Evolutionary conservation across 805 yeast genomes (phyloP).

Genomic region (Lipomyces chichibuensis): DNA sequence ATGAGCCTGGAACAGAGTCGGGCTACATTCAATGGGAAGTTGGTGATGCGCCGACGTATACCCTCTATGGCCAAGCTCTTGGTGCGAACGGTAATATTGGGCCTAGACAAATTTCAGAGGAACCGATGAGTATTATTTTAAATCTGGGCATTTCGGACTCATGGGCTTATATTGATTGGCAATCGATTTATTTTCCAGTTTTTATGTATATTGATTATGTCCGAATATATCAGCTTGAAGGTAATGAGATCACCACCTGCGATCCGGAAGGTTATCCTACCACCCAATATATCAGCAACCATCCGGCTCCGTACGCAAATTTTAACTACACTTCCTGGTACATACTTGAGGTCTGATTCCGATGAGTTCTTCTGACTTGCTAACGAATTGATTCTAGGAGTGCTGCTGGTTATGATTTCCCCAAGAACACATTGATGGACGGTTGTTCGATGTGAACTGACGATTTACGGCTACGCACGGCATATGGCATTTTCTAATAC

Average conservation of each 20-base stretch:
- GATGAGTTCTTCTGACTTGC: background rate
- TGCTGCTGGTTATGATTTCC: conserved; percentile 32
- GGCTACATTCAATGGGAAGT: conserved; percentile 89
- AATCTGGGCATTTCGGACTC: conserved; percentile 88
- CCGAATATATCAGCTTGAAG: conserved; percentile 86
- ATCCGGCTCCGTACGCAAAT: conserved; percentile 68
- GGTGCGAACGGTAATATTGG: conserved; percentile 91
- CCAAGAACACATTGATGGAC: conserved; percentile 30
- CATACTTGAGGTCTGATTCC: background rate
- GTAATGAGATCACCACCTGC: conserved; percentile 63
- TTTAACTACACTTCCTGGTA: conserved; percentile 75
- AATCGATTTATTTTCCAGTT: conserved; percentile 68
- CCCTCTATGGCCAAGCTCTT: conserved; percentile 71
- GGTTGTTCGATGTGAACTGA: conserved; percentile 19
- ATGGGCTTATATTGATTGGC: conserved; percentile 96
- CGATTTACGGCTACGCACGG: background rate
- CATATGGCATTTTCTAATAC: background rate
- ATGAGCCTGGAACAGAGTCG: conserved; percentile 60
- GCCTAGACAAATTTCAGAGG: conserved; percentile 79
- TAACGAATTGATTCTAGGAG: conserved; percentile 11
- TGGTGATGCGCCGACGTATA: conserved; percentile 76
- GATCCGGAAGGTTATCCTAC: conserved; percentile 90
- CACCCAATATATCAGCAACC: conserved; percentile 73
- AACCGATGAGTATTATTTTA: conserved; percentile 88
- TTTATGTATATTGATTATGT: conserved; percentile 80